A percentile compares a stretch with the other conserved stretches of the same genome.
phyloP scores from a whole-genome alignment of 2,329 filamentous ascomycete genomes.

The Ophiostoma australiae region DNA sequence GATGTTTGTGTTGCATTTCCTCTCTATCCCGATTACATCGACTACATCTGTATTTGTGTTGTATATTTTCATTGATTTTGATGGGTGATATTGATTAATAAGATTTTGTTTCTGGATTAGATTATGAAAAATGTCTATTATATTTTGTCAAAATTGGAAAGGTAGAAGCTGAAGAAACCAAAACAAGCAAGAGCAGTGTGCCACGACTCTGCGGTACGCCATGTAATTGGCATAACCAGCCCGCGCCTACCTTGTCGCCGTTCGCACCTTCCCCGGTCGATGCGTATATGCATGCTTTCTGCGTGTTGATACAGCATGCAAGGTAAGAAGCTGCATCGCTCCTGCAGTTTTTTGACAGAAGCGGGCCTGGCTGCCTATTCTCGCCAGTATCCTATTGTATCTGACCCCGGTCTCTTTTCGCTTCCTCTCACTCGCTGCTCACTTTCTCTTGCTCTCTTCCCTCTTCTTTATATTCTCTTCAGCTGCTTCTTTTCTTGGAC shows the following conservation, averaged over 20 bases:
- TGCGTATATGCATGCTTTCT: not conserved
- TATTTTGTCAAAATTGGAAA: not conserved
- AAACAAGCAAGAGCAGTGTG: not conserved
- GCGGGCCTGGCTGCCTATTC: slow-evolving; percentile 8
- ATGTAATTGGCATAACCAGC: not conserved
- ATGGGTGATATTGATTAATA: not conserved
- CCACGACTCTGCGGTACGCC: not conserved
- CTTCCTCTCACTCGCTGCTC: not conserved
- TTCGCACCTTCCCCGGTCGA: not conserved
- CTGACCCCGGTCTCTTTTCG: not conserved
- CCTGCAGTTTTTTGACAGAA: slow-evolving; percentile 13
- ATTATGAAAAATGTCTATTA: not conserved
- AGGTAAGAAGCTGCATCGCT: slow-evolving; percentile 11
- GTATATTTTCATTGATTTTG: not conserved
- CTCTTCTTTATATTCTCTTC: not conserved
- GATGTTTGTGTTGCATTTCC: not conserved
- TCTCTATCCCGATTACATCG: not conserved
- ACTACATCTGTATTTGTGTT: not conserved
- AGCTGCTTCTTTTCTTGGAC: not conserved
- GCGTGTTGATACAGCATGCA: not conserved
- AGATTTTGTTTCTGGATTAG: not conserved
- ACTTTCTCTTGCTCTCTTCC: not conserved
- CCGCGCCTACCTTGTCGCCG: not conserved
- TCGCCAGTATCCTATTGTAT: not conserved
- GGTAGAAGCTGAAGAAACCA: not conserved